These are phyloP conservation scores for Xylaria sp. DNA, from an alignment of 2,329 filamentous ascomycete species.

Conservation along the genomic window DNA sequence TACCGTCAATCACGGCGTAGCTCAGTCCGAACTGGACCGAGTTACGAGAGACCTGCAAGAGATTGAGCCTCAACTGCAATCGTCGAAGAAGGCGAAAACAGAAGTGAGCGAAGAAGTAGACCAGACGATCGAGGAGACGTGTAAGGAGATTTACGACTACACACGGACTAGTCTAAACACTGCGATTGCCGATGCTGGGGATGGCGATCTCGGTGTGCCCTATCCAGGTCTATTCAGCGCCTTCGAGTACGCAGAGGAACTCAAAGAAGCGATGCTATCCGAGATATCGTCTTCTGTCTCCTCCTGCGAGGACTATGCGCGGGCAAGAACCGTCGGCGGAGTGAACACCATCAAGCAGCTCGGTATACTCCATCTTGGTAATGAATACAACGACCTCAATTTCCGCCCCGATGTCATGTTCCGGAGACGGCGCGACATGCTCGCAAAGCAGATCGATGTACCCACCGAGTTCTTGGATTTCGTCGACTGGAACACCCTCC, in stretches of 20 bases:
- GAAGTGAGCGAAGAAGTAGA: constrained; percentile 84
- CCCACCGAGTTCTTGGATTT: constrained; percentile 91
- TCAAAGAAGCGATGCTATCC: constrained; percentile 89
- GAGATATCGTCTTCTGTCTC: constrained; percentile 80
- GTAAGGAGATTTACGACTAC: constrained; percentile 81
- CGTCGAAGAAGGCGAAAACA: constrained; percentile 76
- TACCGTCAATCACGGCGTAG: constrained; percentile 83
- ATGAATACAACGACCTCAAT: constrained; percentile 81
- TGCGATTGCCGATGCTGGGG: constrained; percentile 78
- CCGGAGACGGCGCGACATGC: constrained; percentile 74
- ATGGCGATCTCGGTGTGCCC: constrained; percentile 75
- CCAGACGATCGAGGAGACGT: constrained; percentile 79
- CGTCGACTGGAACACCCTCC: constrained; percentile 79
- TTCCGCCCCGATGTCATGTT: constrained; percentile 97
- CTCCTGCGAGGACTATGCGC: constrained; percentile 83
- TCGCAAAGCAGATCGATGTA: constrained; percentile 84
- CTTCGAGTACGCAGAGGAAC: constrained; percentile 90
- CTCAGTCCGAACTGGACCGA: constrained; percentile 80
- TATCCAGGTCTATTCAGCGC: constrained; percentile 85
- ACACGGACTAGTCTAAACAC: constrained; percentile 74
- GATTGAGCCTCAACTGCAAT: constrained; percentile 82
- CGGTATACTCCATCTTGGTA: constrained; percentile 83
- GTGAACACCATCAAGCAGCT: constrained; percentile 88
- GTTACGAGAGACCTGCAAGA: constrained; percentile 79
- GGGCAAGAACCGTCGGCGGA: constrained; percentile 73